Base-by-base conservation (phyloP, 495 filamentous ascomycete genomes). In the Aspergillus campestris region DNA sequence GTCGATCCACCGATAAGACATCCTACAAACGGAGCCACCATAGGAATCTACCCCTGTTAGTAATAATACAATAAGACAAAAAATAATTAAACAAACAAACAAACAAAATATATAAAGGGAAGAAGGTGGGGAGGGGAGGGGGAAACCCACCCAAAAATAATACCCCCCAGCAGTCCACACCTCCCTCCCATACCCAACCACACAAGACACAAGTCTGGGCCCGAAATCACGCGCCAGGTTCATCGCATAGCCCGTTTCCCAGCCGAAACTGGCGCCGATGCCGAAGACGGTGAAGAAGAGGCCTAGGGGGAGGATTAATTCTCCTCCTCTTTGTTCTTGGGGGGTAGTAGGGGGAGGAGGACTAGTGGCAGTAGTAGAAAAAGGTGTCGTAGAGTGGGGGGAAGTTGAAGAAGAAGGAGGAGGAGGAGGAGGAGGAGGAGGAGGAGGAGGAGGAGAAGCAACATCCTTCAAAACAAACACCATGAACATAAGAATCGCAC, bases 181-280 rank as follows among this genome's bases (percentile, higher is more conserved):
- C 33, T 79, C 72, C 38, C 62, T 64, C 3, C 81, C 81, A 57
- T 85, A 84, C 5, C 81, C 82, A 27, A 84, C 47, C 50, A 74
- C 65, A 51, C 78, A 85, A 3, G 72, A 69, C 31, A 81, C 70
- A 18, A 84, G 58, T n/a, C 82, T 56, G 0, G 82, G 81, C 0
- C 82, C 81, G 62, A 84, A 83, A 45, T 86, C 82, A 40, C 82
- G 57, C 2, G 81, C 82, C 14, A 80, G 59, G 51, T 84, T 84
- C 31, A 84, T 81, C 5, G 82, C 79, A 59, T 82, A 84, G 2
- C 80, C 81, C 5, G 81, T 84, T 55, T 84, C 78, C 73, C 75
- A 83, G 28, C 82, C 82, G 60, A 82, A 84, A 52, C 80, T 82
- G 36, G 79, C 77, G 12, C 79, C 81, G 15, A 84, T 72, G 3